Evolutionary conservation across 2,329 filamentous ascomycete species (phyloP).

Genomic region (Colletotrichum agaves): DNA sequence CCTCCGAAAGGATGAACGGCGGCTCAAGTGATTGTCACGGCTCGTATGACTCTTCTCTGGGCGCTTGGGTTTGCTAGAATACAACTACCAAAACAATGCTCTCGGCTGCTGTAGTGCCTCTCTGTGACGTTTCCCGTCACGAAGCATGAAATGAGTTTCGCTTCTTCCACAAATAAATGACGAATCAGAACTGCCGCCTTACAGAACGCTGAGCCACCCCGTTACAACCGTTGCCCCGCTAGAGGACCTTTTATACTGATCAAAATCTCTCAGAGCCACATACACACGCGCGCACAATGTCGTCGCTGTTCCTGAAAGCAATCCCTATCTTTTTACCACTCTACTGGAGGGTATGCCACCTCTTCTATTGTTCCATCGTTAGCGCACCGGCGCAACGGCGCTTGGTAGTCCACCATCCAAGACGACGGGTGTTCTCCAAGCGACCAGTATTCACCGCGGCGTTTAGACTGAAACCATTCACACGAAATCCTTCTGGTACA

Average conservation of each 20-base stretch:
- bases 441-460: slow-evolving; percentile 7
- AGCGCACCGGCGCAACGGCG: slow-evolving; percentile 3
- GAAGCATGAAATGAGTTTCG: slow-evolving; percentile 35
- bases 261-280: neutral
- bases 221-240: neutral
- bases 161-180: slow-evolving; percentile 20
- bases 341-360: slow-evolving; percentile 11
- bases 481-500: slow-evolving; percentile 34
- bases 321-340: neutral
- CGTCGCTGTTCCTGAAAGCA: neutral
- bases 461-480: slow-evolving; percentile 25
- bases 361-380: neutral
- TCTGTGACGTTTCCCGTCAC: slow-evolving; percentile 33
- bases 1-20: neutral
- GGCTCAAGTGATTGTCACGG: neutral
- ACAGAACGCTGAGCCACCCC: neutral
- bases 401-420: slow-evolving; percentile 2
- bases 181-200: slow-evolving; percentile 25
- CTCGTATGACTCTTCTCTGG: slow-evolving; percentile 2
- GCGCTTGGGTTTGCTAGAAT: neutral
- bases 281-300: neutral
- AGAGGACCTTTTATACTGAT: neutral
- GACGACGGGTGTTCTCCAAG: slow-evolving; percentile 18
- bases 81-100: neutral
- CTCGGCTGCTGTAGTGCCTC: neutral